Evolutionary conservation across 371 early-diverging fungal genomes (phyloP).

Genomic region (Mucor lusitanicus): DNA sequence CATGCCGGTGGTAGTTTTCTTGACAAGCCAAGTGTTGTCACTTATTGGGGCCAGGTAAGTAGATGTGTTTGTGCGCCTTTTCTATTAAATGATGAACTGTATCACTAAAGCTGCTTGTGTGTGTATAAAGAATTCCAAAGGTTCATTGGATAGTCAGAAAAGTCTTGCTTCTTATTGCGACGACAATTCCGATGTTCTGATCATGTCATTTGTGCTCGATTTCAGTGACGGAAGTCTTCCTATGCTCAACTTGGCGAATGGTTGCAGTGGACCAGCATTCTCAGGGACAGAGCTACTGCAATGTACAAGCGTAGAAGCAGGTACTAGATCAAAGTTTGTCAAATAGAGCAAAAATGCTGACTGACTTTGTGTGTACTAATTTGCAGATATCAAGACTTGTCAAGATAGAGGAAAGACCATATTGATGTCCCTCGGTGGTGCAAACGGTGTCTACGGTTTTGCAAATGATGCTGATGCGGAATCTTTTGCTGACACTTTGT

Average conservation of each 20-base stretch:
- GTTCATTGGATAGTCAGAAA: conserved; percentile 10
- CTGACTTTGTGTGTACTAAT: too few relatives aligned
- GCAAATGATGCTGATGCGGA: conserved; percentile 44
- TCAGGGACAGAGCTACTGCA: conserved; percentile 55
- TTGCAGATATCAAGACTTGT: conserved; percentile 63
- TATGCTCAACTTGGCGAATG: conserved; percentile 60
- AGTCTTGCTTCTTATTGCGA: conserved; percentile 64
- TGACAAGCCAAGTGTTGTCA: conserved; percentile 15
- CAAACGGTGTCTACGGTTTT: conserved; percentile 63
- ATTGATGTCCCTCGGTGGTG: conserved; percentile 72
- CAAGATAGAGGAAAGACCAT: conserved; percentile 66
- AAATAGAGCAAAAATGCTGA: too few relatives aligned
- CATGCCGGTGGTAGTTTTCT: conserved; percentile 6
- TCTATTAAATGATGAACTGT: neutral
- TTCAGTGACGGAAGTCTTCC: conserved; percentile 52
- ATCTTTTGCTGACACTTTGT: conserved; percentile 62
- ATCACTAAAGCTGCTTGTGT: neutral
- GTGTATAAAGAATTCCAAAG: neutral
- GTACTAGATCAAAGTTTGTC: too few relatives aligned
- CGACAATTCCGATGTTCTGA: conserved; percentile 51
- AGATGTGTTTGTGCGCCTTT: neutral
- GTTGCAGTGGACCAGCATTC: conserved; percentile 51
- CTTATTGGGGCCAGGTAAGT: conserved; percentile 35
- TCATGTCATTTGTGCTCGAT: conserved; percentile 59
- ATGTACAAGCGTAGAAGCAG: conserved; percentile 60